A percentile compares a stretch with the other conserved stretches of the same genome.
phyloP scores from a whole-genome alignment of 2,329 filamentous ascomycete species.

The Mycosphaerella sp. region DNA sequence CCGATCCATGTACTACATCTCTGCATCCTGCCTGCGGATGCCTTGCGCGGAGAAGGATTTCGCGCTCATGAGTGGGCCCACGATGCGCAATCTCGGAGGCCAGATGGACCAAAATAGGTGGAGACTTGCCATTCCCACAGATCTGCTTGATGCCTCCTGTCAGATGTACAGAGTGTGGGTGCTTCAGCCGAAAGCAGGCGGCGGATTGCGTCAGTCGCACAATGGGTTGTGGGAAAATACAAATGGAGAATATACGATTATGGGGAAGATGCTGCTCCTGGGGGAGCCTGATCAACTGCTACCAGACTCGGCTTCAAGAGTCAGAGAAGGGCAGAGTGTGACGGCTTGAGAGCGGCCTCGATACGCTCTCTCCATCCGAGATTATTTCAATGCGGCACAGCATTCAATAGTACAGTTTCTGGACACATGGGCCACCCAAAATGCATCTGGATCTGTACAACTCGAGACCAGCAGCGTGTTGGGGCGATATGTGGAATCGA shows the following conservation, averaged over 20 bases:
- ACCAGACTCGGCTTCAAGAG: neutral
- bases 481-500: neutral
- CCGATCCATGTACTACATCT: neutral
- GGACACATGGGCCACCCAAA: no score
- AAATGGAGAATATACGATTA: neutral
- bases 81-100: neutral
- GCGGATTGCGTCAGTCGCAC: neutral
- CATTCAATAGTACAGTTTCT: neutral
- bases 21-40: neutral
- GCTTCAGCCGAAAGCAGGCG: neutral
- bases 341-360: neutral
- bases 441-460: neutral
- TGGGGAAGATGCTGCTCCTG: slow-evolving; percentile 3
- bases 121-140: neutral
- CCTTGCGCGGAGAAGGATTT: neutral
- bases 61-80: neutral
- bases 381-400: no score
- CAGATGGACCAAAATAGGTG: neutral
- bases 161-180: neutral
- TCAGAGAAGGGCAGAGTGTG: neutral
- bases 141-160: neutral
- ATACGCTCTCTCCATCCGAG: neutral
- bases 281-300: neutral
- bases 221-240: neutral
- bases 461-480: no score